Base-by-base conservation (phyloP, 495 filamentous ascomycete species). In the Apodospora peruviana region DNA sequence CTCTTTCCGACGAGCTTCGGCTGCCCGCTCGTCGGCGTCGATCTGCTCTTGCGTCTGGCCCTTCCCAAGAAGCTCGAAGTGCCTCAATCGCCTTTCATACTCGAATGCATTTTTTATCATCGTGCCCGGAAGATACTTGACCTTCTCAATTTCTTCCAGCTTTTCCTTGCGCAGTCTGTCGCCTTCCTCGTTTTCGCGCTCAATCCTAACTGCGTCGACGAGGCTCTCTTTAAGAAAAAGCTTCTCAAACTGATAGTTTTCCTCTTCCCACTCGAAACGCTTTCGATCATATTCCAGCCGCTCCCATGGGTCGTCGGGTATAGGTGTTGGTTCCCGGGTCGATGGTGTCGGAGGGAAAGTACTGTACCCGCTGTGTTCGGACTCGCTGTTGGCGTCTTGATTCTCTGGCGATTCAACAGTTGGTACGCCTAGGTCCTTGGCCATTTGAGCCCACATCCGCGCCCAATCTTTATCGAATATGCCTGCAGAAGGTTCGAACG, bases 241-340 rank as follows among this genome's bases (percentile, higher is more conserved):
- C 21, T 18, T 51, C 42, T 45, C 32, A 7, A 29, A 40, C 3
- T 51, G 41, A 45, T 51, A 51, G 8, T 10, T 9, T 23, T 51
- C 37, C 40, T 51, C 34, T 29, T 5, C 27, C 27, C 14, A 51
- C n/a, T 16, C 5, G 48, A 1, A 51, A 29, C 39, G 48, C 19
- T 17, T 51, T 32, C 39, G 48, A 1, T 51, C 16, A n/a, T 32
- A 44, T 41, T 51, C 48, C 18, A 51, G 29, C 27, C 40, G n/a
- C 45, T 51, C 48, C 49, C 49, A 51, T 45, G 42, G 32, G 32
- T 40, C 41, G 16, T 40, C 29, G n/a, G 49, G 49, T 12, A 22
- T 2, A 22, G 40, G 49, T 2, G 14, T 51, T n/a, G 21, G 16
- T 18, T 45, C 29, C n/a, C 41, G 49, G 41, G 42, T 22, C n/a